Conservation (phyloP, 2,329 filamentous ascomycete species). For the Verticillium klebahnii region DNA sequence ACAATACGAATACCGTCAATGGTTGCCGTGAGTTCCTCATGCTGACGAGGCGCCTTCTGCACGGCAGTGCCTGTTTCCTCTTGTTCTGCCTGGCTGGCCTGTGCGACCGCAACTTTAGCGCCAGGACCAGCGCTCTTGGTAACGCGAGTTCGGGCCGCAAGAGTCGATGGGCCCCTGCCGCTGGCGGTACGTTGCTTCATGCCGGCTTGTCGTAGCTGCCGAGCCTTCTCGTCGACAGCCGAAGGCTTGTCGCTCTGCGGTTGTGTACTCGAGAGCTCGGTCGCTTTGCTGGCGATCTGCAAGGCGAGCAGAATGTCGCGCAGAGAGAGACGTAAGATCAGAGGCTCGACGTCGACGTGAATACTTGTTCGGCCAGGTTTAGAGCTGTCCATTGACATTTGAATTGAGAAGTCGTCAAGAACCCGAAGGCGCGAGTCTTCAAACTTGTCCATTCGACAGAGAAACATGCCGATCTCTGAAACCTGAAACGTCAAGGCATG, state of each 20-base stretch:
- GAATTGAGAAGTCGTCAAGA: slow-evolving; percentile 92
- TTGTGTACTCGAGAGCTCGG: slow-evolving; percentile 72
- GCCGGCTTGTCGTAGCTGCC: slow-evolving; percentile 44
- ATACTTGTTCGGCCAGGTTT: slow-evolving; percentile 67
- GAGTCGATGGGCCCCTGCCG: slow-evolving; percentile 49
- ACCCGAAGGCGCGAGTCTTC: slow-evolving; percentile 87
- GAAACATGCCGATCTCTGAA: slow-evolving; percentile 93
- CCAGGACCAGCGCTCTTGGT: slow-evolving; percentile 22
- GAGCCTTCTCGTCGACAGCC: slow-evolving; percentile 49
- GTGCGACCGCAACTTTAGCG: slow-evolving; percentile 21
- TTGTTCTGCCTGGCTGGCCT: slow-evolving; percentile 15
- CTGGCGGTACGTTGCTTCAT: slow-evolving; percentile 54
- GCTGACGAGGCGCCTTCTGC: slow-evolving; percentile 20
- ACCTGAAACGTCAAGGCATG: slow-evolving; percentile 92
- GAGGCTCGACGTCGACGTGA: slow-evolving; percentile 80
- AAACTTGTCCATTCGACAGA: slow-evolving; percentile 97
- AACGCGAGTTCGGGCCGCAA: slow-evolving; percentile 35
- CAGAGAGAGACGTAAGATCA: slow-evolving; percentile 84
- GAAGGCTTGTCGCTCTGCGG: slow-evolving; percentile 35
- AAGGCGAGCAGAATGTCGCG: slow-evolving; percentile 91
- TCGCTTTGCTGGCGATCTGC: slow-evolving; percentile 87
- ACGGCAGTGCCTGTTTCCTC: slow-evolving; percentile 5
- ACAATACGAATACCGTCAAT: slow-evolving; percentile 89
- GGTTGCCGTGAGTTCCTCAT: slow-evolving; percentile 79
- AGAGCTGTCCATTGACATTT: slow-evolving; percentile 77